These are phyloP conservation scores for Hippophae rhamnoides DNA, from an alignment of 306 rosid genomes.

Conservation along the genomic window DNA sequence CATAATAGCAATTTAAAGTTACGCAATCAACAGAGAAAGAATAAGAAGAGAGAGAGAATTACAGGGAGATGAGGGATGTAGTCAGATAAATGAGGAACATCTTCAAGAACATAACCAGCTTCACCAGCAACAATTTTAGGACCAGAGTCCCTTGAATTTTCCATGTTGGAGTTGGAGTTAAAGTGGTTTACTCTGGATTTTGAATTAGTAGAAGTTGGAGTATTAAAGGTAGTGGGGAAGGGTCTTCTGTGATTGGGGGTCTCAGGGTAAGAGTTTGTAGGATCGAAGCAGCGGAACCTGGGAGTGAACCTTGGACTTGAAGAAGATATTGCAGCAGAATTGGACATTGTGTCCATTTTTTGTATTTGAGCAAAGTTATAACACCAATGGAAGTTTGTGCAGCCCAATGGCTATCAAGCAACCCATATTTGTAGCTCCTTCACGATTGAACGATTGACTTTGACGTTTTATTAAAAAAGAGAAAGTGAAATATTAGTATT, in stretches of 20 bases:
- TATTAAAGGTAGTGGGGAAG: neutral
- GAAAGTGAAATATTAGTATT: too few species aligned
- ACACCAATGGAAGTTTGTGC: too few species aligned
- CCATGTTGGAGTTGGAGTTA: constrained; percentile 4
- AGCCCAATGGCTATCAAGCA: too few species aligned
- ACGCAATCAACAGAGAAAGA: too few species aligned
- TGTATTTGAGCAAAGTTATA: too few species aligned
- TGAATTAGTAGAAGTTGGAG: neutral
- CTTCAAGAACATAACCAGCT: constrained; percentile 49
- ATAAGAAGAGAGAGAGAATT: neutral
- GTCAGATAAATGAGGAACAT: constrained; percentile 54
- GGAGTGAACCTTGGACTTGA: neutral
- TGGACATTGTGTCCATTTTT: constrained; percentile 13
- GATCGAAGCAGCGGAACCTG: constrained; percentile 29
- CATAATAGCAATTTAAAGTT: too few species aligned
- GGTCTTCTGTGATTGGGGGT: constrained; percentile 11
- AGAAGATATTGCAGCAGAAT: constrained; percentile 14
- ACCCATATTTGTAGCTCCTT: too few species aligned
- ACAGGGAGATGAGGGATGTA: constrained; percentile 40
- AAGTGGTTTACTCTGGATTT: neutral
- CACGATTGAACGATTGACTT: too few species aligned
- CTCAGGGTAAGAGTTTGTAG: constrained; percentile 10
- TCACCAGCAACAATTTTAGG: constrained; percentile 35
- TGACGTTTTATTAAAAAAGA: too few species aligned
- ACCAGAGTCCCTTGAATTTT: constrained; percentile 4